Evolutionary conservation across 257 asterid species (phyloP), one percentile per base, ranked within the genome.

Genomic region (Rubia yunnanensis): DNA sequence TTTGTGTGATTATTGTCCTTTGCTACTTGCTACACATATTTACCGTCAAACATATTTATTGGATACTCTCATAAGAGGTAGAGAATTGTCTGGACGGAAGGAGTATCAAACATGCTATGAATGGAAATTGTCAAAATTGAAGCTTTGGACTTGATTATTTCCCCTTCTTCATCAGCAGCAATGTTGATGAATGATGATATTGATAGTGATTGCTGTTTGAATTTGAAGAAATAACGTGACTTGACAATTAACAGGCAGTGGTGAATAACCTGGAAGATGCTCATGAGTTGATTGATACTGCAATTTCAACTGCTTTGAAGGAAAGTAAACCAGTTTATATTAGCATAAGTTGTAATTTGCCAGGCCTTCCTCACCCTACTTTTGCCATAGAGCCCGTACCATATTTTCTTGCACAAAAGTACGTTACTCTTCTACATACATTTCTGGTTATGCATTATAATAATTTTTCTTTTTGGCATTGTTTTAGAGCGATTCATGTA

Each of bases 371-470:
- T 75, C 76, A 75, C 49, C 73, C 76, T 27, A 75, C 79, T 20
- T 75, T 75, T 70, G 79, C 73, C 52, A 70, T 62, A 20, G 79
- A 75, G 2, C 79, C 79, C 6, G 79, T 75, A 28, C 79, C 79
- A 0, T 75, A 70, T 61, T 75, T 64, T 60, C 73, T 75, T 41
- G 73, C 70, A 39, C 79, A 72, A 44, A 72, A 66, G 77, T 66
- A 72, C 52, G 72, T 26, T 34, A 26, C 36, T n/a, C 49, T 41
- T 15, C 35, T 66, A 11, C 20, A 44, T 41, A 48, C 18, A 7
- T 20, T 65, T 36, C 32, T 20, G 10, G 31, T 14, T 11, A 13
- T 24, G 28, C 35, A 22, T 30, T 48, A 64, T 4, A 17, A 11
- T 64, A 35, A 28, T 44, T 18, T 32, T 27, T n/a, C 28, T 64